These are phyloP conservation scores for Candida pseudofarinosa DNA, from an alignment of 805 yeast species.

Conservation along the genomic window DNA sequence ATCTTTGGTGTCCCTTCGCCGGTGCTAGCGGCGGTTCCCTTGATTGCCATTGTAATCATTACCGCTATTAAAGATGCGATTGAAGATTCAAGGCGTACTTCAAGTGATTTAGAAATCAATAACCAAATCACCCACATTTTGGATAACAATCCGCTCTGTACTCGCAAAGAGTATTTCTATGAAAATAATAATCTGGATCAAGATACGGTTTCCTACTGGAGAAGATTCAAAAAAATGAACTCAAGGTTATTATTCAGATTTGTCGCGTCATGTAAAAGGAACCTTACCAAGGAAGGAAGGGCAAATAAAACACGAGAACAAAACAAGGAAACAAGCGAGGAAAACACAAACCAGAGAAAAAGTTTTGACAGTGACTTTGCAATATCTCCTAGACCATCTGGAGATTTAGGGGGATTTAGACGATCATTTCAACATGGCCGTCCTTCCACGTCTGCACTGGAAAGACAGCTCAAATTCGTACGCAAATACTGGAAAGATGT, in stretches of 20 bases:
- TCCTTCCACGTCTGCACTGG: conserved; percentile 8
- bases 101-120: conserved; percentile 68
- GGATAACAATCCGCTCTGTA: conserved; percentile 19
- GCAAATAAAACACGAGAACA: conserved; percentile 18
- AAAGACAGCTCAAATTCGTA: conserved; percentile 26
- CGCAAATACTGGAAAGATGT: conserved; percentile 62
- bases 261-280: conserved; percentile 24
- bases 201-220: conserved; percentile 65
- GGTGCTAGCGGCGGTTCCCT: conserved; percentile 69
- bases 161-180: conserved; percentile 20
- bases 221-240: conserved; percentile 57
- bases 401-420: conserved; percentile 13
- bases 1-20: conserved; percentile 83
- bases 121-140: conserved; percentile 69
- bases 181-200: conserved; percentile 58
- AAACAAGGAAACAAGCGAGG: conserved; percentile 5
- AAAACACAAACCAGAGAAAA: conserved; percentile 12
- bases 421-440: conserved; percentile 17
- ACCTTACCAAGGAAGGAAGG: conserved; percentile 33
- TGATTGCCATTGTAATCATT: conserved; percentile 69
- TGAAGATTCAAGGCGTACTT: conserved; percentile 75
- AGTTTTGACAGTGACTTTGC: conserved; percentile 30
- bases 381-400: conserved; percentile 12
- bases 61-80: conserved; percentile 79
- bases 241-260: conserved; percentile 25